Conservation (phyloP, 176 grass and related monocot species). For the Oryza longistaminata region DNA sequence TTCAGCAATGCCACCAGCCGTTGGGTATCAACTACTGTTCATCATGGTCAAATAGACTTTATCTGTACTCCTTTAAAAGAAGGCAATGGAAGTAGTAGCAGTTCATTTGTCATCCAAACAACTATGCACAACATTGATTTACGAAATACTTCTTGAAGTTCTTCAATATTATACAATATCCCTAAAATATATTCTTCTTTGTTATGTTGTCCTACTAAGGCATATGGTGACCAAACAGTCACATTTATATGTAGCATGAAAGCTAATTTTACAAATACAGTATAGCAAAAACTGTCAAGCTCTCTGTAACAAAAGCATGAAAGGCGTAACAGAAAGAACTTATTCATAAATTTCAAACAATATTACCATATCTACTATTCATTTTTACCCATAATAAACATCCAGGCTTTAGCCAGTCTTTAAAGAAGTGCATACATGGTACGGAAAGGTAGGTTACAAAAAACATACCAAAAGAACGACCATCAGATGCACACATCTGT, state of each 20-base stretch:
- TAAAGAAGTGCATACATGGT: neutral
- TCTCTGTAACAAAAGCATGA: neutral
- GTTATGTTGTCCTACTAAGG: neutral
- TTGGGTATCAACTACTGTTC: no score
- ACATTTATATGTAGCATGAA: neutral
- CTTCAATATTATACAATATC: neutral
- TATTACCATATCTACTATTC: neutral
- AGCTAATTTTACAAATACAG: neutral
- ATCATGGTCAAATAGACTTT: no score
- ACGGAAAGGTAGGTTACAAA: neutral
- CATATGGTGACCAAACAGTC: neutral
- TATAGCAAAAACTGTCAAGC: neutral
- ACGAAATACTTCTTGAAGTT: neutral
- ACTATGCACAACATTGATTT: neutral
- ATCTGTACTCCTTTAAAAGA: no score
- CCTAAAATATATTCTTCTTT: neutral
- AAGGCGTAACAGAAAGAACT: neutral
- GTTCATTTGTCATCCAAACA: neutral
- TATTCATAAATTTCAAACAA: neutral
- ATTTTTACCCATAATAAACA: neutral
- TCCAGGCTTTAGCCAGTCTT: neutral
- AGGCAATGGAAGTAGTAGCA: neutral
- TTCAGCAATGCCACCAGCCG: no score
- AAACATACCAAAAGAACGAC: constrained; percentile 11
- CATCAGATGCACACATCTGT: neutral